Evolutionary conservation across 495 filamentous ascomycete species (phyloP).

Genomic region (Annulohypoxylon bovei): DNA sequence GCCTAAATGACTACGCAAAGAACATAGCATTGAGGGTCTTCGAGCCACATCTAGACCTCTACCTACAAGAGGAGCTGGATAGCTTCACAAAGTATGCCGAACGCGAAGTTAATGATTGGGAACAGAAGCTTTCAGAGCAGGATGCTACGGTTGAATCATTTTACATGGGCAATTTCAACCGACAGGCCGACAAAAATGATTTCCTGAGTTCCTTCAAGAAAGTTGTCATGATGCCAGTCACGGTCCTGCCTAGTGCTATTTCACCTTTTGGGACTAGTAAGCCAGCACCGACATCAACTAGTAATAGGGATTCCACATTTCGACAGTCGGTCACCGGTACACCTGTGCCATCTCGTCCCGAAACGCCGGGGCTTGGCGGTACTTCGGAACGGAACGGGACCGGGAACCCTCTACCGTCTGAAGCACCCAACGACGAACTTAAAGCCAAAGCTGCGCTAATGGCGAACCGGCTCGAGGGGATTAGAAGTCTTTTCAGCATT

Average conservation of each 20-base stretch:
- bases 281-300: constrained; percentile 47
- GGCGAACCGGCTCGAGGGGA: constrained; percentile 92
- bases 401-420: constrained; percentile 61
- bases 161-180: constrained; percentile 92
- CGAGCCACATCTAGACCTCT: constrained; percentile 92
- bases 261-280: constrained; percentile 57
- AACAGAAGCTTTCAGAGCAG: constrained; percentile 88
- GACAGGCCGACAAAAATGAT: constrained; percentile 94
- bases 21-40: constrained; percentile 75
- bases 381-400: constrained; percentile 44
- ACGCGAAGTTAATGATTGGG: constrained; percentile 82
- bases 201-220: constrained; percentile 98
- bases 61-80: constrained; percentile 91
- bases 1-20: constrained; percentile 58
- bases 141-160: constrained; percentile 92
- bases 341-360: constrained; percentile 56
- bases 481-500: constrained; percentile 93
- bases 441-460: constrained; percentile 97
- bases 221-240: constrained; percentile 98
- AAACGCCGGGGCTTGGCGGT: constrained; percentile 52
- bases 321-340: constrained; percentile 37
- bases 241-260: constrained; percentile 75
- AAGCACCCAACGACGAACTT: constrained; percentile 86
- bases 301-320: constrained; percentile 39
- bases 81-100: constrained; percentile 81